phyloP scores from a whole-genome alignment of 2,329 filamentous ascomycete species.

The Elsinoe ampelina region DNA sequence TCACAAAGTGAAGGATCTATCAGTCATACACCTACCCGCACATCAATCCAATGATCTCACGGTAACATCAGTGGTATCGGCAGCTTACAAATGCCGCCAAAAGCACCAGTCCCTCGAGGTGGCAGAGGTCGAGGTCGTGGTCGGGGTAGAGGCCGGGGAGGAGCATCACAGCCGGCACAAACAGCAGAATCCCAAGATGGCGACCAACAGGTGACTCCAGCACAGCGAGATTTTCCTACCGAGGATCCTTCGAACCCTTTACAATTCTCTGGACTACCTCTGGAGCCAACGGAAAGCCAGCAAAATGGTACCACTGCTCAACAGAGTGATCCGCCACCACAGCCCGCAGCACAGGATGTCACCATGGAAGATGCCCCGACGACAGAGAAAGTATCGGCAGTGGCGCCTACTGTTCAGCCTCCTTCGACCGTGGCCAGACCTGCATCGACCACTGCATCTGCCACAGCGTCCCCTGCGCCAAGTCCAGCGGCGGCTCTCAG shows the following conservation, averaged over 20 bases:
- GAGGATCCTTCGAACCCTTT: conserved; percentile 1
- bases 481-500: conserved; percentile 8
- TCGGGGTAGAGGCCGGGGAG: conserved; percentile 11
- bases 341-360: neutral
- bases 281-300: neutral
- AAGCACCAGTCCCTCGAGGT: conserved; percentile 12
- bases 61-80: conserved; percentile 2
- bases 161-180: neutral
- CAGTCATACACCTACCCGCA: neutral
- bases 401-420: neutral
- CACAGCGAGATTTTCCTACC: neutral
- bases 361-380: conserved; percentile 1
- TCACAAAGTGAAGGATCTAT: neutral
- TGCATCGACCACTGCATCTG: neutral
- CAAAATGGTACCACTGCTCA: neutral
- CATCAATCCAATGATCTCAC: neutral
- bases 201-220: neutral
- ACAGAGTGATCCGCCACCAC: neutral
- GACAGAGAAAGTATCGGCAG: neutral
- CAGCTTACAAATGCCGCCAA: conserved; percentile 15
- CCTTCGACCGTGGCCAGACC: neutral
- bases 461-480: conserved; percentile 8
- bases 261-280: neutral
- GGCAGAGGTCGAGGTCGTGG: conserved; percentile 14
- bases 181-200: neutral